Percentiles rank a stretch among this genome's conserved stretches.
phyloP scores from a whole-genome alignment of 352 stramenopile species.

The Saprolegnia parasitica region DNA sequence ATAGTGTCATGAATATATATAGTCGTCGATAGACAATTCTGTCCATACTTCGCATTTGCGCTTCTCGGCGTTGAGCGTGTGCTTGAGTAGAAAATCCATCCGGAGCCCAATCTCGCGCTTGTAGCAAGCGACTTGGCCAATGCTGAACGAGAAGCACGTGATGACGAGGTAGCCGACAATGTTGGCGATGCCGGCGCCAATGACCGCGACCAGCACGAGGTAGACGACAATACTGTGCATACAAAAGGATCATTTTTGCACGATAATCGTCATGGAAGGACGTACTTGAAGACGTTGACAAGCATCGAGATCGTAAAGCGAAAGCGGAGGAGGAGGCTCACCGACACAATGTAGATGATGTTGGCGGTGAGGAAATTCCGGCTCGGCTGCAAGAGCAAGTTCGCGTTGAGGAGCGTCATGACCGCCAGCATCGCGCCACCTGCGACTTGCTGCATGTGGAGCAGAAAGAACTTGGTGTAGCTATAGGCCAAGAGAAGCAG shows the following conservation, averaged over 20 bases:
- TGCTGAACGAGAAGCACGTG: constrained; percentile 29
- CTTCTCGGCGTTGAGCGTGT: constrained; percentile 67
- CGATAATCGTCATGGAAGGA: background rate
- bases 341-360: constrained; percentile 51
- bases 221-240: constrained; percentile 39
- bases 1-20: background rate
- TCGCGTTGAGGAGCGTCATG: constrained; percentile 31
- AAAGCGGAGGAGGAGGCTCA: constrained; percentile 51
- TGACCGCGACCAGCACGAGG: constrained; percentile 31
- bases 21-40: background rate
- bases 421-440: constrained; percentile 39
- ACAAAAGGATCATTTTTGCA: no score
- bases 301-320: constrained; percentile 51
- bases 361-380: constrained; percentile 44
- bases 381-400: constrained; percentile 1
- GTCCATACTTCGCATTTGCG: constrained; percentile 56
- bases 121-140: constrained; percentile 50
- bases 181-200: constrained; percentile 26
- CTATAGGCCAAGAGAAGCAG: constrained; percentile 16
- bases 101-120: constrained; percentile 57
- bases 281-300: constrained; percentile 30
- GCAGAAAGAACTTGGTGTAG: constrained; percentile 43
- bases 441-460: constrained; percentile 37
- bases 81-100: constrained; percentile 74
- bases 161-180: constrained; percentile 20